Percentiles rank a stretch among this genome's conserved stretches.
These are phyloP conservation scores for Inga leiocalycina DNA, from an alignment of 306 rosid species.

Conservation along the genomic window DNA sequence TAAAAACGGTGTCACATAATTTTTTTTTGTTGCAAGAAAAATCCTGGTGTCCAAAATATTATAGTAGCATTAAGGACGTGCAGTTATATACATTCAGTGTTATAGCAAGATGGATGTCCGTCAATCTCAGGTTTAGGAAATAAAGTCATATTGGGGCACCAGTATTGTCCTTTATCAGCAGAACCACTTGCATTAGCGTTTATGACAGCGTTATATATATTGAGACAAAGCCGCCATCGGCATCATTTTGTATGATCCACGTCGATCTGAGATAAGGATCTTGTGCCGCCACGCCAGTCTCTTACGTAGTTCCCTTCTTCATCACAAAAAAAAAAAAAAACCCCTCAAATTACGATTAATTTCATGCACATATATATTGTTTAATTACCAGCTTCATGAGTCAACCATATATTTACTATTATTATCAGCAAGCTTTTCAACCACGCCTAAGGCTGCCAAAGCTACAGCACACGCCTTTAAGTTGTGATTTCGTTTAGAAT, in stretches of 20 bases:
- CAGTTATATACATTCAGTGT: background rate
- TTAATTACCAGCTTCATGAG: background rate
- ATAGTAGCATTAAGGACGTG: background rate
- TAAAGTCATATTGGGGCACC: background rate
- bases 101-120: background rate
- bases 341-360: background rate
- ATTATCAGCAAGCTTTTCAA: background rate
- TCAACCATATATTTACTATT: background rate
- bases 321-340: slow-evolving; percentile 20
- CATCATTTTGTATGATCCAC: slow-evolving; percentile 19
- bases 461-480: background rate
- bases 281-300: background rate
- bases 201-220: background rate
- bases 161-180: slow-evolving; percentile 3
- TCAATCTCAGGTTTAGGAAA: background rate
- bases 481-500: background rate
- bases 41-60: background rate
- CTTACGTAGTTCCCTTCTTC: slow-evolving; percentile 44
- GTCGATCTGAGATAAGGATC: slow-evolving; percentile 17
- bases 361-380: background rate
- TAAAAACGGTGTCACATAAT: background rate
- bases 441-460: background rate
- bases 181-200: slow-evolving; percentile 17
- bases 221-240: slow-evolving; percentile 28
- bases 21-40: background rate